Evolutionary conservation across 2,329 filamentous ascomycete genomes (phyloP).

Genomic region (Diaporthe sp.): DNA sequence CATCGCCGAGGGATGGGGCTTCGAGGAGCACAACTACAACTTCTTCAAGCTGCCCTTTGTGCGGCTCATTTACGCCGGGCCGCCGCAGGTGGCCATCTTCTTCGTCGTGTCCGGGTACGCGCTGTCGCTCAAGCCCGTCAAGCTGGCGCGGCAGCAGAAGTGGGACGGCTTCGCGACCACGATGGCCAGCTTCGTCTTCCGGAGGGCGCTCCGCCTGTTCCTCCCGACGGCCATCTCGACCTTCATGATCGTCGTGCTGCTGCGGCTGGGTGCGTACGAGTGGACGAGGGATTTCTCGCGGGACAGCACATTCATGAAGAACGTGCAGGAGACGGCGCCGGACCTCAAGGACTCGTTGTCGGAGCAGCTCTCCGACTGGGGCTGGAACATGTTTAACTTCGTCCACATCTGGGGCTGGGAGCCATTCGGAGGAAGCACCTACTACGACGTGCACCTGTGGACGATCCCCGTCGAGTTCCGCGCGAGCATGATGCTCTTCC

Average conservation of each 20-base stretch:
- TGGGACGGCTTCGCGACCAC: conserved; percentile 57
- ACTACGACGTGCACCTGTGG: conserved; percentile 72
- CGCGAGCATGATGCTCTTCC: conserved; percentile 70
- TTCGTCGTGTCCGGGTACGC: conserved; percentile 75
- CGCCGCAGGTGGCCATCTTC: conserved; percentile 71
- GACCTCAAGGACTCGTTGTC: conserved; percentile 52
- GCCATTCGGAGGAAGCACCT: conserved; percentile 61
- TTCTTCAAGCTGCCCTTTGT: conserved; percentile 67
- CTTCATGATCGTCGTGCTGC: conserved; percentile 59
- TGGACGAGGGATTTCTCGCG: conserved; percentile 61
- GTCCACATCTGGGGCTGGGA: conserved; percentile 66
- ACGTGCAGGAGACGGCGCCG: conserved; percentile 64
- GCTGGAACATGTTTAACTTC: conserved; percentile 62
- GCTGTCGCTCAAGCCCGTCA: conserved; percentile 67
- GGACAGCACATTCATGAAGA: conserved; percentile 59
- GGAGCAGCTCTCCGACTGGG: conserved; percentile 62
- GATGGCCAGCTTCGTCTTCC: conserved; percentile 65
- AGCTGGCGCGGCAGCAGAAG: conserved; percentile 49
- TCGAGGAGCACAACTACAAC: conserved; percentile 58
- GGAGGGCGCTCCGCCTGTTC: conserved; percentile 65
- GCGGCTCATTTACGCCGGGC: conserved; percentile 67
- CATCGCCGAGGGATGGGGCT: conserved; percentile 66
- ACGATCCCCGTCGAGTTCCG: conserved; percentile 74
- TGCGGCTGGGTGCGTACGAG: conserved; percentile 63
- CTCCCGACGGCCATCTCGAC: conserved; percentile 65